phyloP scores from a whole-genome alignment of 805 yeast species.

The Candida nitratophila region DNA sequence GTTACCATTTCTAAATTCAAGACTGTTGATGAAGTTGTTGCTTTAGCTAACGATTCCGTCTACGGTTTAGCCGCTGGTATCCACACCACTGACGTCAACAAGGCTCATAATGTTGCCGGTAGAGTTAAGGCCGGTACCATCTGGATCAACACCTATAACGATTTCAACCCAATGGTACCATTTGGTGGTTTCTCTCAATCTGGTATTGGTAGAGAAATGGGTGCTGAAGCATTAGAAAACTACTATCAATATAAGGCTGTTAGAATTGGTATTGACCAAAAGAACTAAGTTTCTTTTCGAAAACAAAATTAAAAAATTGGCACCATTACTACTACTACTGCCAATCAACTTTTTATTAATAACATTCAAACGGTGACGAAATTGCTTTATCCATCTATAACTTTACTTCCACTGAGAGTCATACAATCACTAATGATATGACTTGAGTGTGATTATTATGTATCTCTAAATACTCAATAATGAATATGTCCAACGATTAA shows the following conservation, averaged over 20 bases:
- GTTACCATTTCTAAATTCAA: constrained; percentile 68
- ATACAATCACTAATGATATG: no score
- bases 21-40: constrained; percentile 67
- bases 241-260: constrained; percentile 63
- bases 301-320: no score
- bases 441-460: no score
- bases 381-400: no score
- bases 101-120: constrained; percentile 60
- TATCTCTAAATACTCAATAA: no score
- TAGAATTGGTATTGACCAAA: constrained; percentile 25
- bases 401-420: no score
- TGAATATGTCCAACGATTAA: no score
- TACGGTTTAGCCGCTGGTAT: constrained; percentile 88
- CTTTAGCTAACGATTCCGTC: constrained; percentile 66
- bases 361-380: no score
- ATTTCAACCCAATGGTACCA: constrained; percentile 61
- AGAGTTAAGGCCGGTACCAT: constrained; percentile 72
- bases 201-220: constrained; percentile 72
- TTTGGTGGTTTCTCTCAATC: constrained; percentile 66
- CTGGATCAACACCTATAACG: constrained; percentile 73
- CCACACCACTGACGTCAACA: constrained; percentile 64
- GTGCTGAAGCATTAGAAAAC: constrained; percentile 57
- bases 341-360: no score
- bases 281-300: not conserved
- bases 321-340: no score